Conservation (phyloP, 208 protist species). For the Tritrichomonas musculus region DNA sequence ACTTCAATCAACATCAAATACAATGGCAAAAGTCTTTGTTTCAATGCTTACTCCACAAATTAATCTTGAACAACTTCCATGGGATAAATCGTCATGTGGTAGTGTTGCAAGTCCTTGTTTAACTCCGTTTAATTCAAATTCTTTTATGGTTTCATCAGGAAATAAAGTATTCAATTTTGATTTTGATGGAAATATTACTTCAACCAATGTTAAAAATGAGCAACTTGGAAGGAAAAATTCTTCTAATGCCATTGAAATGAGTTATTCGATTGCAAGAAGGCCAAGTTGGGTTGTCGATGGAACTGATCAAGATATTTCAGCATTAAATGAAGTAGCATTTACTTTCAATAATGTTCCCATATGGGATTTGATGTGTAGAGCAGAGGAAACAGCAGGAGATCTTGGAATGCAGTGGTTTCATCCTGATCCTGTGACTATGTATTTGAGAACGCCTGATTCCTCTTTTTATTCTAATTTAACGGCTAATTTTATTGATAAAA, state of each 20-base stretch:
- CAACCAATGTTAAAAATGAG: too few species aligned
- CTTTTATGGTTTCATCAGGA: too few species aligned
- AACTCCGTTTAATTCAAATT: background rate
- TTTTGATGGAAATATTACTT: too few species aligned
- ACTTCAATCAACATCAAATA: background rate
- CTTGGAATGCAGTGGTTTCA: conserved; percentile 13
- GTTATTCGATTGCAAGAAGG: background rate
- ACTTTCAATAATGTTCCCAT: background rate
- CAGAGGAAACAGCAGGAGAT: background rate
- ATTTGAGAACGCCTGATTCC: too few species aligned
- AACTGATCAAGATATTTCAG: background rate
- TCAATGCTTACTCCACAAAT: background rate
- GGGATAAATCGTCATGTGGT: background rate
- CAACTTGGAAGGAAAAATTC: background rate
- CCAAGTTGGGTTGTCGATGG: background rate
- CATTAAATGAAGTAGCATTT: background rate
- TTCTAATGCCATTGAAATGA: background rate
- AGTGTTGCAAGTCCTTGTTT: background rate
- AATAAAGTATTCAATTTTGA: too few species aligned
- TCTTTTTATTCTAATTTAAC: too few species aligned
- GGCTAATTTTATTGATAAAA: background rate
- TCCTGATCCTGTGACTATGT: too few species aligned
- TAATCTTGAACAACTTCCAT: background rate
- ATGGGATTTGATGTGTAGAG: background rate
- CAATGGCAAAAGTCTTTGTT: conserved; percentile 19